Percentiles rank a stretch among this genome's conserved stretches.
phyloP scores from a whole-genome alignment of 768 basidiomycete species.

The Plicaturopsis crispa region DNA sequence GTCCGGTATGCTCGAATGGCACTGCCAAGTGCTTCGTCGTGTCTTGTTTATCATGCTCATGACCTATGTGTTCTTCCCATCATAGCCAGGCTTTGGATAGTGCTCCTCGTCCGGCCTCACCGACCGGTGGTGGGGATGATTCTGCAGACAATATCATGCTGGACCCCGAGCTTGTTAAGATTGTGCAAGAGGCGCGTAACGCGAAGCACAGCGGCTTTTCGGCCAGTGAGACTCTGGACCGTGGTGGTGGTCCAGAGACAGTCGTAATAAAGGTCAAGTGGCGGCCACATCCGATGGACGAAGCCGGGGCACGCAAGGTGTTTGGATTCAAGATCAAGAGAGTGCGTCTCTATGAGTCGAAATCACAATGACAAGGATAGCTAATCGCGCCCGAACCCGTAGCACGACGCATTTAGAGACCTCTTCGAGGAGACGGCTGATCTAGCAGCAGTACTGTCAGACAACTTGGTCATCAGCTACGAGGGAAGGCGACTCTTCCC shows the following conservation, averaged over 20 bases:
- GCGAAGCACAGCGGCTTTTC: constrained; percentile 17
- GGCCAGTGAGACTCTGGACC: constrained; percentile 16
- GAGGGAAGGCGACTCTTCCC: constrained; percentile 59
- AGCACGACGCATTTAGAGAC: constrained; percentile 61
- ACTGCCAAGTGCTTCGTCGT: no score
- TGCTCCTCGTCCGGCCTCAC: constrained; percentile 37
- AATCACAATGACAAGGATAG: neutral
- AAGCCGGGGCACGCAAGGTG: constrained; percentile 25
- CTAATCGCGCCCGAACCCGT: neutral
- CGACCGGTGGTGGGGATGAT: constrained; percentile 35
- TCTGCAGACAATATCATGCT: constrained; percentile 40
- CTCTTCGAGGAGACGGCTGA: constrained; percentile 65
- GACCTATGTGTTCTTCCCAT: neutral
- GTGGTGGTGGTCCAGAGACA: constrained; percentile 23
- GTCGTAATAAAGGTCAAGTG: constrained; percentile 54
- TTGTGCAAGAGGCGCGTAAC: constrained; percentile 34
- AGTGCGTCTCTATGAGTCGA: constrained; percentile 28
- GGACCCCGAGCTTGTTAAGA: constrained; percentile 57
- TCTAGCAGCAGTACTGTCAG: constrained; percentile 38
- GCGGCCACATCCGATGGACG: constrained; percentile 55
- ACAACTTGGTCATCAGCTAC: constrained; percentile 53
- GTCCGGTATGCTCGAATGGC: constrained; percentile 38
- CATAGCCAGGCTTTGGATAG: constrained; percentile 41
- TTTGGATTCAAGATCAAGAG: constrained; percentile 54
- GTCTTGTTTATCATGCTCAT: constrained; percentile 1